phyloP scores from a whole-genome alignment of 805 yeast genomes.

The Wickerhamiella allomyrinae region DNA sequence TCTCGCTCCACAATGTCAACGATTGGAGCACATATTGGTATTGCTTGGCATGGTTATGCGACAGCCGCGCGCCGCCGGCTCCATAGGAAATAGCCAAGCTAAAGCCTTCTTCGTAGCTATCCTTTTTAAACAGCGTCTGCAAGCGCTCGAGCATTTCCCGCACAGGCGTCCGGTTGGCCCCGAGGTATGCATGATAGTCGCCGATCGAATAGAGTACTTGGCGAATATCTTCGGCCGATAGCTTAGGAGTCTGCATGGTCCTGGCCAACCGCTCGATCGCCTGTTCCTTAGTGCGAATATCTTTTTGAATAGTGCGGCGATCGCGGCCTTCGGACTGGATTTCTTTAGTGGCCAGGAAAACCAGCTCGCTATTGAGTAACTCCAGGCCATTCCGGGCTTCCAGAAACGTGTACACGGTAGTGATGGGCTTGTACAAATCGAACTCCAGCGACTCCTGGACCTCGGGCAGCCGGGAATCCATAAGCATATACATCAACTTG shows the following conservation, averaged over 20 bases:
- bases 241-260: conserved; percentile 28
- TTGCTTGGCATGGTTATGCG: conserved; percentile 62
- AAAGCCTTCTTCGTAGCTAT: conserved; percentile 24
- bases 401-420: conserved; percentile 41
- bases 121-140: conserved; percentile 34
- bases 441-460: conserved; percentile 59
- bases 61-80: conserved; percentile 50
- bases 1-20: conserved; percentile 57
- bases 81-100: conserved; percentile 55
- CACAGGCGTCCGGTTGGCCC: conserved; percentile 56
- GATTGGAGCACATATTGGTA: conserved; percentile 65
- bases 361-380: conserved; percentile 42
- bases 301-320: conserved; percentile 38
- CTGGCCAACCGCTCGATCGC: conserved; percentile 48
- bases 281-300: conserved; percentile 51
- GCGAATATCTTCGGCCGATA: conserved; percentile 43
- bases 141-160: conserved; percentile 43
- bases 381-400: conserved; percentile 27
- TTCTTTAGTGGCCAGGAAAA: conserved; percentile 53
- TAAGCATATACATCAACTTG: conserved; percentile 66
- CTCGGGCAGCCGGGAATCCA: conserved; percentile 69
- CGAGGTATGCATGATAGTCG: conserved; percentile 59
- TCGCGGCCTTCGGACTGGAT: conserved; percentile 46
- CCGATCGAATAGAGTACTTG: conserved; percentile 66
- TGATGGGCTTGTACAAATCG: conserved; percentile 57